These are phyloP conservation scores for Sporothrix sp. DNA, from an alignment of 2,329 filamentous ascomycete genomes.

Conservation along the genomic window DNA sequence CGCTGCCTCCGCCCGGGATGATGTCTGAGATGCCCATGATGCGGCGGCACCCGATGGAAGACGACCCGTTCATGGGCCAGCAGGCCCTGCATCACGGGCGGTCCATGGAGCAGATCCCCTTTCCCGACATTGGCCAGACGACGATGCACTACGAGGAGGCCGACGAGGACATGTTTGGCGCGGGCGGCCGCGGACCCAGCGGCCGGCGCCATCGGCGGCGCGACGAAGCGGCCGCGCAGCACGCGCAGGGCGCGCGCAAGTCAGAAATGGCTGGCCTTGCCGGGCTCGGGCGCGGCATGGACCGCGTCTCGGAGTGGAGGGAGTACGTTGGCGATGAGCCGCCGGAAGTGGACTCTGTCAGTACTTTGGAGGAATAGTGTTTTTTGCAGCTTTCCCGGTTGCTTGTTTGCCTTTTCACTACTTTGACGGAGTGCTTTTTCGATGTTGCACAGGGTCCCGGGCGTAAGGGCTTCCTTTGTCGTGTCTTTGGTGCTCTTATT, in stretches of 20 bases:
- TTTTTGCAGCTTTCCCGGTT: not conserved
- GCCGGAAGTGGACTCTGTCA: constrained; percentile 23
- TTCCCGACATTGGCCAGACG: not conserved
- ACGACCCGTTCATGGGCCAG: constrained; percentile 28
- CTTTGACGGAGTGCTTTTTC: not conserved
- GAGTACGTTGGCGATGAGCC: constrained; percentile 36
- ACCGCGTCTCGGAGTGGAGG: constrained; percentile 40
- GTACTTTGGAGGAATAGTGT: not conserved
- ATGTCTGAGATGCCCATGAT: constrained; percentile 23
- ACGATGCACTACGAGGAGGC: constrained; percentile 2
- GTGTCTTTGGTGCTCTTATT: not conserved
- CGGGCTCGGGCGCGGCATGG: constrained; percentile 35
- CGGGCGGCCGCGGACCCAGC: not conserved
- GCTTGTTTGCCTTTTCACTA: too few relatives aligned
- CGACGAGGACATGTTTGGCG: constrained; percentile 1
- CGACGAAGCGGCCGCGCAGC: constrained; percentile 10
- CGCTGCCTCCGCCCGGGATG: constrained; percentile 19
- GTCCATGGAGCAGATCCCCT: constrained; percentile 4
- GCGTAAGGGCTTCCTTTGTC: not conserved
- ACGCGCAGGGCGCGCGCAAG: constrained; percentile 21
- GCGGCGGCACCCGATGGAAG: constrained; percentile 33
- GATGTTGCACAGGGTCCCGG: not conserved
- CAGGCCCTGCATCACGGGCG: not conserved
- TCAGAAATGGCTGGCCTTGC: constrained; percentile 40
- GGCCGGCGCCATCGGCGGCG: constrained; percentile 1